These are phyloP conservation scores for Russula earlei DNA, from an alignment of 768 basidiomycete genomes.

Conservation along the genomic window DNA sequence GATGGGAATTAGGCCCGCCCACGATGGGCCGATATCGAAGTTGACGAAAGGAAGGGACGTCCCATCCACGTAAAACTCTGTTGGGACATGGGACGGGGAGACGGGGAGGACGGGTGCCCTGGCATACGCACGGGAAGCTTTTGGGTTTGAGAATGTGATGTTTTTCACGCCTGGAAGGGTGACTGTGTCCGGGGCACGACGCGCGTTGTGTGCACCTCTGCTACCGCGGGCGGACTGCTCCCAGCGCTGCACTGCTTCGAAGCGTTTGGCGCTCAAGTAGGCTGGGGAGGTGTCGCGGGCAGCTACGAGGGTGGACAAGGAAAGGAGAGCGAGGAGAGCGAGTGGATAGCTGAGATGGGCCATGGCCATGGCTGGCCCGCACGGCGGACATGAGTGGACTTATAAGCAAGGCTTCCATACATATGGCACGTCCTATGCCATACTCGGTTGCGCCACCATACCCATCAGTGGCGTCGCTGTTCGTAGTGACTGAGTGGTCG, in stretches of 20 bases:
- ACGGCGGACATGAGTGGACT: no score
- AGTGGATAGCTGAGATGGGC: neutral
- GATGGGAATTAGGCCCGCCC: constrained; percentile 67
- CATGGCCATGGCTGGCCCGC: no score
- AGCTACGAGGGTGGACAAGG: neutral
- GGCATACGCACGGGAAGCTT: constrained; percentile 43
- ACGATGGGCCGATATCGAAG: constrained; percentile 68
- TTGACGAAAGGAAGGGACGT: constrained; percentile 54
- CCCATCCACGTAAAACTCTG: constrained; percentile 67
- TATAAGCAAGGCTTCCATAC: no score
- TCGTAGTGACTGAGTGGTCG: no score
- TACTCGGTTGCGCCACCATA: no score
- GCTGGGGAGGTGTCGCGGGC: neutral
- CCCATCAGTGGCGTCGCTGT: no score
- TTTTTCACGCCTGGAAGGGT: constrained; percentile 36
- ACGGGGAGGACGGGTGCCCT: neutral
- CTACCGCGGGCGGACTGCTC: constrained; percentile 1
- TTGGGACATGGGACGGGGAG: neutral
- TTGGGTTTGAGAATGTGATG: constrained; percentile 62
- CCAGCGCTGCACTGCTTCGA: constrained; percentile 2
- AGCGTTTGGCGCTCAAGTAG: neutral
- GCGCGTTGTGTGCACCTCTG: neutral
- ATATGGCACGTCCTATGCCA: no score
- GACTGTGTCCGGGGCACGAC: neutral
- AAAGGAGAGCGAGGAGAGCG: neutral